These are phyloP conservation scores for Trypanosoma avium DNA, from an alignment of 208 protist genomes.

Conservation along the genomic window DNA sequence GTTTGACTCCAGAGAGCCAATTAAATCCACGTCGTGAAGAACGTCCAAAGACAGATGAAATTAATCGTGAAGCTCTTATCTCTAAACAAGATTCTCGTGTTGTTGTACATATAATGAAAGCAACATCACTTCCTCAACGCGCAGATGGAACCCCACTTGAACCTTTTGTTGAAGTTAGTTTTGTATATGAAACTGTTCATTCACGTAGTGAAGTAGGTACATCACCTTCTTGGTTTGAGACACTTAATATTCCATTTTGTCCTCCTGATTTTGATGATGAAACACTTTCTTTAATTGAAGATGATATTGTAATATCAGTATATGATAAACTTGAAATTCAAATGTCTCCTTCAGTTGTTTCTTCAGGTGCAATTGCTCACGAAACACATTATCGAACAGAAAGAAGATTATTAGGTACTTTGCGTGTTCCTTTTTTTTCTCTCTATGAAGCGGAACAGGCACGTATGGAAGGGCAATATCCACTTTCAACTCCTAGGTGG, in stretches of 20 bases:
- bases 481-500: constrained; percentile 68
- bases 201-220: constrained; percentile 69
- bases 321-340: constrained; percentile 84
- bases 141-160: constrained; percentile 74
- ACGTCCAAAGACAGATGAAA: constrained; percentile 63
- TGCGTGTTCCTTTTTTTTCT: constrained; percentile 77
- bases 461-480: constrained; percentile 72
- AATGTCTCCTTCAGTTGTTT: constrained; percentile 40
- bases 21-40: constrained; percentile 75
- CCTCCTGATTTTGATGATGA: constrained; percentile 84
- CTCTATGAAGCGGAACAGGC: constrained; percentile 67
- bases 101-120: constrained; percentile 86
- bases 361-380: constrained; percentile 53
- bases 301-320: constrained; percentile 71
- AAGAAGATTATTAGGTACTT: constrained; percentile 69
- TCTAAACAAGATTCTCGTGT: constrained; percentile 61
- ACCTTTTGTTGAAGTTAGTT: constrained; percentile 72
- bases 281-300: constrained; percentile 83
- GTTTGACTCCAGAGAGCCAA: constrained; percentile 57
- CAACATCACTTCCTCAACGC: constrained; percentile 56
- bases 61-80: constrained; percentile 58
- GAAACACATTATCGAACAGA: constrained; percentile 87
- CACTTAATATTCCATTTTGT: constrained; percentile 75
- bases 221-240: constrained; percentile 80
- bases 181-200: constrained; percentile 73